A percentile compares a stretch with the other conserved stretches of the same genome.
Conservation (phyloP, 1,284 basidiomycete species). For the Ustilago curta region DNA sequence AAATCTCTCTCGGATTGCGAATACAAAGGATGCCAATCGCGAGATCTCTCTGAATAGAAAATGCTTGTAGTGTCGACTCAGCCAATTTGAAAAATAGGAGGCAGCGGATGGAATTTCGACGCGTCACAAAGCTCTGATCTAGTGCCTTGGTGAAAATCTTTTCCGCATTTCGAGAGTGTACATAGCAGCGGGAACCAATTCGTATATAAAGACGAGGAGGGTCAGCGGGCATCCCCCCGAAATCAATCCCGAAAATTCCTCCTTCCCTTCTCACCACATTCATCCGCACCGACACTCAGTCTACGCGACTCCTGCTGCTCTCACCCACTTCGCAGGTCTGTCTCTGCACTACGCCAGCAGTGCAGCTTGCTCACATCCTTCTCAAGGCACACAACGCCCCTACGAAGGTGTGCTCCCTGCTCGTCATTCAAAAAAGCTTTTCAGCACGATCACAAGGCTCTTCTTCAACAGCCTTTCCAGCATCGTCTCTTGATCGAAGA, state of each 20-base stretch:
- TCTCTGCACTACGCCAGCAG: conserved; percentile 20
- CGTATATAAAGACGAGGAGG: conserved; percentile 36
- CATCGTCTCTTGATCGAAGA: conserved; percentile 36
- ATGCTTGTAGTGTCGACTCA: conserved; percentile 19
- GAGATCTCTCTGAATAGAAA: background rate
- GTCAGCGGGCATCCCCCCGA: conserved; percentile 31
- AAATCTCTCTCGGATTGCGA: conserved; percentile 6
- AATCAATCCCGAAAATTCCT: conserved; percentile 25
- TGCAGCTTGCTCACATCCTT: conserved; percentile 26
- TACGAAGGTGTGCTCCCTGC: conserved; percentile 16
- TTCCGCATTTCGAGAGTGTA: conserved; percentile 26
- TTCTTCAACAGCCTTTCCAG: conserved; percentile 11
- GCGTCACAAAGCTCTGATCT: conserved; percentile 20
- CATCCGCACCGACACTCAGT: conserved; percentile 53
- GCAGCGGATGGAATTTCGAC: background rate
- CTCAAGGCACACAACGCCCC: conserved; percentile 5
- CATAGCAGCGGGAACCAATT: background rate
- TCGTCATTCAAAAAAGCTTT: conserved; percentile 13
- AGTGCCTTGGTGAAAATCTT: conserved; percentile 19
- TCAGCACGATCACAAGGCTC: conserved; percentile 24
- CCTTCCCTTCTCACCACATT: conserved; percentile 52
- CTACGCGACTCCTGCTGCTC: conserved; percentile 42
- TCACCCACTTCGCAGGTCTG: conserved; percentile 15
- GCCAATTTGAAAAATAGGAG: conserved; percentile 17
- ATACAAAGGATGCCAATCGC: conserved; percentile 15